Evolutionary conservation across 2,329 filamentous ascomycete genomes (phyloP), one percentile per base, ranked within the genome.

Genomic region (Sordariomycetes sp.): DNA sequence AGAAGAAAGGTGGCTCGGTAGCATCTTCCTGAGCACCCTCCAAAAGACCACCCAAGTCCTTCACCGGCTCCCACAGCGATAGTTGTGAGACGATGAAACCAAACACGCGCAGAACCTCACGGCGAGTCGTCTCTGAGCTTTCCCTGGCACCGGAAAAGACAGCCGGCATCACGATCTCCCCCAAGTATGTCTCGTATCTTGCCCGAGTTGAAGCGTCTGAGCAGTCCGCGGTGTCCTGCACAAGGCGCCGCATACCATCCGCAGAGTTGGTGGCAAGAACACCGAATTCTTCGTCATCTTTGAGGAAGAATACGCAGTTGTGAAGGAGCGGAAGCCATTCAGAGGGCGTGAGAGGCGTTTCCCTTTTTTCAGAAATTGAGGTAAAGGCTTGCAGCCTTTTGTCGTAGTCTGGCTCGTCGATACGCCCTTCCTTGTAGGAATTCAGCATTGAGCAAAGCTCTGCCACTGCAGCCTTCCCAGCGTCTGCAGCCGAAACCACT

Each of bases 361-460:
- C 75, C n/a, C 72, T 63, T 3, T 73, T 61, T 26, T 74, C 71
- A 23, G 81, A 83, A 41, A 96, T 79, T 7, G 61, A 54, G 38
- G 71, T 79, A 59, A 92, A 96, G 4, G 86, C 87, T 30, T 69
- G 62, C 6, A 94, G 70, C 12, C 92, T 80, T 37, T 74, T 76
- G 44, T 93, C 84, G 50, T 94, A 95, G 57, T 96, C 84, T 2
- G 87, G 82, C 49, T 94, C 84, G 46, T 92, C 86, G 15, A 98
- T 67, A 29, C 79, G 79, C 18, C 70, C 73, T 30, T 66, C 64
- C 2, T 76, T 78, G 47, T 82, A 86, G 0, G 92, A 79, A 49
- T 98, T 96, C 35, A 98, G 68, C 40, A 84, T 79, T 19, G 72
- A 63, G 47, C 86, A 94, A 4, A 95, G 64, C 6, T 62, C 60